Percentiles rank a stretch among this genome's conserved stretches.
Evolutionary conservation across 2,329 filamentous ascomycete genomes (phyloP).

Genomic region (Alternaria brassicae): DNA sequence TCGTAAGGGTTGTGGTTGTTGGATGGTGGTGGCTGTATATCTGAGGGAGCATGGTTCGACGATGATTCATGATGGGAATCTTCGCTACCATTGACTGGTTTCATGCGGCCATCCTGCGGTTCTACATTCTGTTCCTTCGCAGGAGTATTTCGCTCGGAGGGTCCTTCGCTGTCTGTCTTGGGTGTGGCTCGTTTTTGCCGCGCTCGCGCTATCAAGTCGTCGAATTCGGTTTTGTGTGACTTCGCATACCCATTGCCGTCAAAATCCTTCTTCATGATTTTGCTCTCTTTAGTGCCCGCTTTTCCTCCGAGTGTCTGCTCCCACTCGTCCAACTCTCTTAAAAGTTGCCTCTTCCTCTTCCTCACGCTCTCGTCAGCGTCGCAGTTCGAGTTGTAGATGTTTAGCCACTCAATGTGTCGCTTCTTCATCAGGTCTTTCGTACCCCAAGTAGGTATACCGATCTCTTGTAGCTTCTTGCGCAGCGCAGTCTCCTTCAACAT

Average conservation of each 20-base stretch:
- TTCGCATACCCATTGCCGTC: slow-evolving; percentile 78
- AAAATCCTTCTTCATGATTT: slow-evolving; percentile 86
- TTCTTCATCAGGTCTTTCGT: slow-evolving; percentile 73
- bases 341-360: slow-evolving; percentile 72
- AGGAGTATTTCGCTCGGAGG: slow-evolving; percentile 18
- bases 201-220: slow-evolving; percentile 79
- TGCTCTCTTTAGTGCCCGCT: slow-evolving; percentile 50
- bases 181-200: slow-evolving; percentile 60
- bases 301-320: slow-evolving; percentile 78
- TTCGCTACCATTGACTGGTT: slow-evolving; percentile 8
- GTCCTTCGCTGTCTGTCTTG: slow-evolving; percentile 31
- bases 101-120: neutral
- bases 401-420: slow-evolving; percentile 91
- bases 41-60: slow-evolving; percentile 3
- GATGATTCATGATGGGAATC: neutral
- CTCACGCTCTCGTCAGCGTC: slow-evolving; percentile 72
- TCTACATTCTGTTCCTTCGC: neutral
- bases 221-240: slow-evolving; percentile 77
- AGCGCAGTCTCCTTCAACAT: slow-evolving; percentile 81
- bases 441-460: slow-evolving; percentile 78
- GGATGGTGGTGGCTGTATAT: neutral
- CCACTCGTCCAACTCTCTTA: slow-evolving; percentile 84
- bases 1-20: slow-evolving; percentile 23
- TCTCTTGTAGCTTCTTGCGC: slow-evolving; percentile 79
- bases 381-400: slow-evolving; percentile 96